A percentile compares a stretch with the other conserved stretches of the same genome.
Evolutionary conservation across 306 rosid genomes (phyloP).

Genomic region (Rosa rugosa): DNA sequence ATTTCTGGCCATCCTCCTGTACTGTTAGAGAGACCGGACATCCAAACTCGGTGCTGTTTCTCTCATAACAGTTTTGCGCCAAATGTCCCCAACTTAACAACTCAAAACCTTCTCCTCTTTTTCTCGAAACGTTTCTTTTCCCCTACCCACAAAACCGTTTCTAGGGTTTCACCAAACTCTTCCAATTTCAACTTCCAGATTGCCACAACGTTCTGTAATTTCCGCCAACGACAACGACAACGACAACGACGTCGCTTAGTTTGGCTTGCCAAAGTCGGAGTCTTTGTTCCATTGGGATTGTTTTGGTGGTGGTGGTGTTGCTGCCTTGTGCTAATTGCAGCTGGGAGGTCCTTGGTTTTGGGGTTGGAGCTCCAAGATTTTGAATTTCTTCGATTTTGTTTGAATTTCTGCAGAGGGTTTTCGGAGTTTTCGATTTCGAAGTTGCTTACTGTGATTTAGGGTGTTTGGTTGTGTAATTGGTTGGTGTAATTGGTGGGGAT

Average conservation of each 20-base stretch:
- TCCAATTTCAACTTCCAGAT: not conserved
- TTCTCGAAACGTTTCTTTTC: constrained; percentile 9
- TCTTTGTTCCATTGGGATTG: not conserved
- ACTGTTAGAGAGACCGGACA: not conserved
- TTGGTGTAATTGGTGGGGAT: constrained; percentile 26
- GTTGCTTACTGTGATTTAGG: constrained; percentile 9
- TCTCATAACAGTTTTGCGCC: not conserved
- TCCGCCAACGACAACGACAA: not conserved
- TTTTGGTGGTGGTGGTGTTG: not conserved
- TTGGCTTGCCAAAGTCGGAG: not conserved
- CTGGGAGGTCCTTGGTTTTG: constrained; percentile 5
- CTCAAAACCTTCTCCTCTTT: not conserved
- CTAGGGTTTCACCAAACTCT: constrained; percentile 34
- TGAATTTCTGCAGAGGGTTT: constrained; percentile 23
- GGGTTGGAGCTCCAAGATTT: constrained; percentile 9
- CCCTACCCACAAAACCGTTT: not conserved
- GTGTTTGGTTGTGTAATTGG: constrained; percentile 9
- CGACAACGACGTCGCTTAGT: constrained; percentile 17
- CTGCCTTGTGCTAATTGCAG: not conserved
- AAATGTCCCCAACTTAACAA: not conserved
- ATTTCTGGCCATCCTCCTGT: not conserved
- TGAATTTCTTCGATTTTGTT: not conserved
- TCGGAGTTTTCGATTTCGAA: not conserved
- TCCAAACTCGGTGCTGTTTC: not conserved
- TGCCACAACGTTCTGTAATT: constrained; percentile 3